These are phyloP conservation scores for Protea cynaroides DNA, from an alignment of 164 flowering plant species.

Conservation along the genomic window DNA sequence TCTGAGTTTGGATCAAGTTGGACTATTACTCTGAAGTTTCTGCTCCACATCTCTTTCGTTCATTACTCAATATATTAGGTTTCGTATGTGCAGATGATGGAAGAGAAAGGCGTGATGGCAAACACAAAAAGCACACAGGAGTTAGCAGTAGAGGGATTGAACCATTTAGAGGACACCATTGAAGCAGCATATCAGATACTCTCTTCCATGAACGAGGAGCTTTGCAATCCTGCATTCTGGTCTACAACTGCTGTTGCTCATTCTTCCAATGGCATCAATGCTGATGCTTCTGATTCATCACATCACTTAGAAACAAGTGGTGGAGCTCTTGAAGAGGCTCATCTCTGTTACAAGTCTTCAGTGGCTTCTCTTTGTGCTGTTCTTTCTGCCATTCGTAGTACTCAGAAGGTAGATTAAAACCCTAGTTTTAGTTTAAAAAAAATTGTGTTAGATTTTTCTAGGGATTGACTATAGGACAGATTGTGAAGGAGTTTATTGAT, in stretches of 20 bases:
- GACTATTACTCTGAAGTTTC: no score
- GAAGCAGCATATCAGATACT: constrained; percentile 68
- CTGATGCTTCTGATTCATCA: constrained; percentile 14
- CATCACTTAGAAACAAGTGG: constrained; percentile 47
- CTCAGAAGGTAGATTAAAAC: constrained; percentile 41
- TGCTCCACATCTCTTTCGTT: no score
- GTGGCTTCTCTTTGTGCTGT: constrained; percentile 65
- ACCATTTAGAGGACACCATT: constrained; percentile 63
- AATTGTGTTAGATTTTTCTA: neutral
- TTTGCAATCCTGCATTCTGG: constrained; percentile 79
- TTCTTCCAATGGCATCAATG: constrained; percentile 10
- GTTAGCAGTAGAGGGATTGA: constrained; percentile 60
- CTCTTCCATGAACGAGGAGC: constrained; percentile 87
- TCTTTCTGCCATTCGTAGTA: constrained; percentile 52
- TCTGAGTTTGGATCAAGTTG: no score
- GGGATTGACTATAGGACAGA: neutral
- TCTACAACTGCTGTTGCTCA: constrained; percentile 31
- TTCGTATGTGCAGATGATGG: no score
- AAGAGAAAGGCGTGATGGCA: neutral
- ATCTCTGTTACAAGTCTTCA: constrained; percentile 64
- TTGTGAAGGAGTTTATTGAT: neutral
- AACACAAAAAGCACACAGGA: constrained; percentile 39
- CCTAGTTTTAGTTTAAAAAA: neutral
- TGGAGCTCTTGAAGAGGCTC: constrained; percentile 62
- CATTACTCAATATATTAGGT: no score